phyloP scores from a whole-genome alignment of 768 basidiomycete species.

The Lactifluus piperatus region DNA sequence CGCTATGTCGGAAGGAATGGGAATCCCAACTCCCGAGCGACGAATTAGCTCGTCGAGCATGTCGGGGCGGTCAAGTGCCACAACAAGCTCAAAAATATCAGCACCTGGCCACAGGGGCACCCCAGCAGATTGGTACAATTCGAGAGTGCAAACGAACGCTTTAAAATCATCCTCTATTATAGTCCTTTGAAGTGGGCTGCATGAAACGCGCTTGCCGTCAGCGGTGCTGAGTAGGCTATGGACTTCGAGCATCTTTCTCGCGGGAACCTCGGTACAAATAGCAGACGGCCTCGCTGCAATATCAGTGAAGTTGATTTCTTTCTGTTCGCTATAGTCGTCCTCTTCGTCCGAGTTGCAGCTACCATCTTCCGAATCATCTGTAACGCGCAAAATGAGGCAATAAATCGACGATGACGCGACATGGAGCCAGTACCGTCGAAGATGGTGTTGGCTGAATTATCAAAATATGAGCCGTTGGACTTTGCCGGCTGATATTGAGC shows the following conservation, averaged over 20 bases:
- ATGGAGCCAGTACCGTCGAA: conserved; percentile 28
- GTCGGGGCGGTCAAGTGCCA: conserved; percentile 37
- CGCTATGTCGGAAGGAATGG: conserved; percentile 22
- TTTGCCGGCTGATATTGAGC: conserved; percentile 43
- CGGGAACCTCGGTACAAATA: conserved; percentile 34
- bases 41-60: conserved; percentile 52
- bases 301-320: conserved; percentile 42
- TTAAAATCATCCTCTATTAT: conserved; percentile 41
- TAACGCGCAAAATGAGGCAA: neutral
- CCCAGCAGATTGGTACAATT: conserved; percentile 34
- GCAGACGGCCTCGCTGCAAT: conserved; percentile 41
- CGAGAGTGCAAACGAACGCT: conserved; percentile 39
- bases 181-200: conserved; percentile 29
- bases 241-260: conserved; percentile 30
- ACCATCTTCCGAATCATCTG: conserved; percentile 20
- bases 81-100: conserved; percentile 2
- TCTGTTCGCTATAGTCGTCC: conserved; percentile 32
- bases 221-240: neutral
- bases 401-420: neutral
- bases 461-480: conserved; percentile 22
- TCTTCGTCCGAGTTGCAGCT: conserved; percentile 26
- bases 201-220: neutral
- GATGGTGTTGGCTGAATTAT: conserved; percentile 22
- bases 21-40: conserved; percentile 35
- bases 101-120: conserved; percentile 23